A percentile compares a stretch with the other conserved stretches of the same genome.
These are phyloP conservation scores for Vaccinium darrowii DNA, from an alignment of 148 eudicot species.

Conservation along the genomic window DNA sequence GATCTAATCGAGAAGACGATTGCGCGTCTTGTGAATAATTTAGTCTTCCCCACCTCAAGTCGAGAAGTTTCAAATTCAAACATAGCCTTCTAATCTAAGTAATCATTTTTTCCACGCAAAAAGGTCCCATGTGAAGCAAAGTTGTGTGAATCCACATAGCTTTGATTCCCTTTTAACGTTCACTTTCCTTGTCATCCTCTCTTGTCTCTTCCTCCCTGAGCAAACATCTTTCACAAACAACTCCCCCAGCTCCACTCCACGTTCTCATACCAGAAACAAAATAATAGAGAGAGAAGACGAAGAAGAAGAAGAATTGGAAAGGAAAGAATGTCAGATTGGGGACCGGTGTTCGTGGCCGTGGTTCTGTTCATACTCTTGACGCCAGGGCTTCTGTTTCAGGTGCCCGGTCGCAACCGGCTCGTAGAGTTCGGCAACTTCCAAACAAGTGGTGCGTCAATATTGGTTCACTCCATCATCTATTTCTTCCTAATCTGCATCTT, in stretches of 20 bases:
- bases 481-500: conserved; percentile 63
- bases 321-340: conserved; percentile 73
- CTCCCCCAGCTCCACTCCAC: background rate
- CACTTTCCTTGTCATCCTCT: conserved; percentile 33
- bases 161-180: background rate
- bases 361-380: conserved; percentile 70
- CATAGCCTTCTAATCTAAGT: background rate
- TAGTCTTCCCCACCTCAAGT: background rate
- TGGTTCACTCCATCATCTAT: conserved; percentile 64
- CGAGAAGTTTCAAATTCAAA: background rate
- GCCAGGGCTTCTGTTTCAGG: conserved; percentile 78
- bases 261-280: background rate
- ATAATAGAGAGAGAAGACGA: background rate
- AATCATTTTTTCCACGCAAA: background rate
- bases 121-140: background rate
- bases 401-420: conserved; percentile 55
- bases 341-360: conserved; percentile 84
- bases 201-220: conserved; percentile 25
- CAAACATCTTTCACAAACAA: background rate
- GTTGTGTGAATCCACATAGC: background rate
- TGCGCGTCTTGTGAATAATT: too few relatives aligned
- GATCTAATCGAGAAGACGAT: too few relatives aligned
- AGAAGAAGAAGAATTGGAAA: background rate
- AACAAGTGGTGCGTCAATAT: conserved; percentile 72
- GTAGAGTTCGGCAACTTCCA: conserved; percentile 67